A percentile compares a stretch with the other conserved stretches of the same genome.
These are phyloP conservation scores for Trametopsis cervina DNA, from an alignment of 768 basidiomycete genomes.

Conservation along the genomic window DNA sequence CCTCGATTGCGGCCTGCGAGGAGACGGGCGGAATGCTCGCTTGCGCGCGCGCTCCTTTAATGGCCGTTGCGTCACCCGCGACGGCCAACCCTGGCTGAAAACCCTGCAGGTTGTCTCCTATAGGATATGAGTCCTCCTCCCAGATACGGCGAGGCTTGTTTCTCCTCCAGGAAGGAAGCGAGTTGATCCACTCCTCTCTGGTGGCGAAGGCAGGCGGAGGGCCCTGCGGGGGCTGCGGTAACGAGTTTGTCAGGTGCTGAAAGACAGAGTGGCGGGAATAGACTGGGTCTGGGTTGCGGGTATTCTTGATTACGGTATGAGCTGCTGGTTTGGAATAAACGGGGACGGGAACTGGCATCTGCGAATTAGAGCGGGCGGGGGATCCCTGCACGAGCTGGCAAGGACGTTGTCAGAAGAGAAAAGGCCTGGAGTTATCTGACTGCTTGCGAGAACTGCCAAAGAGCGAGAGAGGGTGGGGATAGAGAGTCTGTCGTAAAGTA, in stretches of 20 bases:
- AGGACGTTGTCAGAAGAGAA: slow-evolving; percentile 19
- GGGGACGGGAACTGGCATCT: slow-evolving; percentile 87
- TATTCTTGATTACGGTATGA: slow-evolving; percentile 61
- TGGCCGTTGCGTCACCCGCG: slow-evolving; percentile 72
- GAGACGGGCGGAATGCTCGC: slow-evolving; percentile 76
- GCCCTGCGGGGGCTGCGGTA: slow-evolving; percentile 53
- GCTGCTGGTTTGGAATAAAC: slow-evolving; percentile 47
- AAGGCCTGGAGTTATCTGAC: slow-evolving; percentile 18
- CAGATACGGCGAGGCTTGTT: slow-evolving; percentile 60
- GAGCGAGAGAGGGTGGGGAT: slow-evolving; percentile 31
- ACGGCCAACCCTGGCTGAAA: slow-evolving; percentile 69
- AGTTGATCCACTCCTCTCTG: slow-evolving; percentile 69
- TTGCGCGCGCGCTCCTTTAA: slow-evolving; percentile 83
- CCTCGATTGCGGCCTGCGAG: slow-evolving; percentile 18
- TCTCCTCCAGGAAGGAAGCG: slow-evolving; percentile 65
- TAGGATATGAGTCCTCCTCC: slow-evolving; percentile 43
- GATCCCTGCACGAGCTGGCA: slow-evolving; percentile 38
- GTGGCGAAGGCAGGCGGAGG: slow-evolving; percentile 59
- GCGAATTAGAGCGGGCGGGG: slow-evolving; percentile 36
- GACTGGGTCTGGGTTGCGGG: slow-evolving; percentile 26
- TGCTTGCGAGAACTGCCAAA: slow-evolving; percentile 25
- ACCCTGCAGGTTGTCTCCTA: slow-evolving; percentile 36
- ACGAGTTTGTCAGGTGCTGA: slow-evolving; percentile 46
- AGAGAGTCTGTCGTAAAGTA: slow-evolving; percentile 56
- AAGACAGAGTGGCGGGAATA: slow-evolving; percentile 37